Evolutionary conservation across 2,329 filamentous ascomycete genomes (phyloP), one percentile per base, ranked within the genome.

Genomic region (Fusarium aywerte): DNA sequence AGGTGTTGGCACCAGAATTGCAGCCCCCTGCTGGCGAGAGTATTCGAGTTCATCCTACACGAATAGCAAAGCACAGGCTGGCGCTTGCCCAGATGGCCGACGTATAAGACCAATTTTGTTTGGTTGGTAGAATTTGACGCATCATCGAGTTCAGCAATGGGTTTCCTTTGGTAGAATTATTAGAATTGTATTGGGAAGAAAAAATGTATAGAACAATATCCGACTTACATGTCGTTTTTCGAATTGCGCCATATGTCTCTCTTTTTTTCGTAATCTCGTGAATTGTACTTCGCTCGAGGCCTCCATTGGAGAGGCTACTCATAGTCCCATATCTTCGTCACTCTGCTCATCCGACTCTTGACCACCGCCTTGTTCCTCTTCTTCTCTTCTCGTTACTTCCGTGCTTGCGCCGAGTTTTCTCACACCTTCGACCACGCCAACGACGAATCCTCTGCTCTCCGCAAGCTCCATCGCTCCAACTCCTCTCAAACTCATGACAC

Each of bases 391-490:
- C 44, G 88, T 87, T 65, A 90, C 87, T 81, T 98, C 95, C 53
- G 89, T 89, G 36, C 91, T 93, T 3, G 90, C 89, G 11, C 93
- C 93, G 50, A 98, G 87, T 81, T 89, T 94, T 73, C 93, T 87
- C 72, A 98, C 83, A 6, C 92, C 93, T 77, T 98, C 94, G 67
- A 98, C 90, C 3, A 97, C 92, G 1, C 92, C 92, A 2, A 88
- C 84, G 63, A 98, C 88, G 75, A 97, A 97, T 0, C 89, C 90
- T 72, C 95, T 86, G 55, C 89, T 92, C 81, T 98, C 95, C 1
- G 92, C 90, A 45, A 98, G 83, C 81, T 99, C 96, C 90, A 98
- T 93, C 3, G 92, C 92, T 3, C 96, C 96, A 1, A 98, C 91
- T 21, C 95, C 95, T 3, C 84, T 78, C 57, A 90, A 70, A 57